Conservation (phyloP, 2,329 filamentous ascomycete genomes). For the Aureobasidium sp. region DNA sequence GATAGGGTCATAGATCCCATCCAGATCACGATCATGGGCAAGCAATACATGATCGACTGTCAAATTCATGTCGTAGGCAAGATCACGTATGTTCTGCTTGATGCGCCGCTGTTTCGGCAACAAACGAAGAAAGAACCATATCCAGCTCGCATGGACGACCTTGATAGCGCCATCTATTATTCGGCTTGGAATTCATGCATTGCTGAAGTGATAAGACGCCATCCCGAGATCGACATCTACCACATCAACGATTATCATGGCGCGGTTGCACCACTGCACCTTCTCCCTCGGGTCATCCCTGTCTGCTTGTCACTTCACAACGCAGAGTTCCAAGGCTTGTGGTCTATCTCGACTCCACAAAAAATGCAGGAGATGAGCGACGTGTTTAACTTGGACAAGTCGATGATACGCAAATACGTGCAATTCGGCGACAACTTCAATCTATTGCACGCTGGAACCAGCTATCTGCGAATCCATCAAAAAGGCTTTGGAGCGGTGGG, state of each 20-base stretch:
- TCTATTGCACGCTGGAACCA: slow-evolving; percentile 55
- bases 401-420: slow-evolving; percentile 36
- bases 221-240: slow-evolving; percentile 58
- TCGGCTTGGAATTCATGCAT: slow-evolving; percentile 65
- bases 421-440: slow-evolving; percentile 64
- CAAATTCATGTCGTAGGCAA: slow-evolving; percentile 56
- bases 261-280: slow-evolving; percentile 53
- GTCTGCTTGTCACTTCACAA: slow-evolving; percentile 54
- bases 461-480: slow-evolving; percentile 58
- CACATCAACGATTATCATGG: slow-evolving; percentile 61
- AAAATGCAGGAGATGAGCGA: slow-evolving; percentile 56
- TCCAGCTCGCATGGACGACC: slow-evolving; percentile 59
- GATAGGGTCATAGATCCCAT: slow-evolving; percentile 53
- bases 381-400: slow-evolving; percentile 52
- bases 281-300: slow-evolving; percentile 54
- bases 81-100: slow-evolving; percentile 60
- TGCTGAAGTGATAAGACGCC: slow-evolving; percentile 52
- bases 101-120: slow-evolving; percentile 57
- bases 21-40: slow-evolving; percentile 52
- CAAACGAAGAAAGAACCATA: slow-evolving; percentile 57
- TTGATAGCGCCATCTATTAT: slow-evolving; percentile 60
- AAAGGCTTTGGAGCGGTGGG: slow-evolving; percentile 60
- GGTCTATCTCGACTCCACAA: slow-evolving; percentile 55
- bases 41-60: slow-evolving; percentile 52
- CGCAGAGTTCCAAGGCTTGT: slow-evolving; percentile 60